Base-by-base conservation (phyloP, 495 filamentous ascomycete species). In the Echria macrotheca region DNA sequence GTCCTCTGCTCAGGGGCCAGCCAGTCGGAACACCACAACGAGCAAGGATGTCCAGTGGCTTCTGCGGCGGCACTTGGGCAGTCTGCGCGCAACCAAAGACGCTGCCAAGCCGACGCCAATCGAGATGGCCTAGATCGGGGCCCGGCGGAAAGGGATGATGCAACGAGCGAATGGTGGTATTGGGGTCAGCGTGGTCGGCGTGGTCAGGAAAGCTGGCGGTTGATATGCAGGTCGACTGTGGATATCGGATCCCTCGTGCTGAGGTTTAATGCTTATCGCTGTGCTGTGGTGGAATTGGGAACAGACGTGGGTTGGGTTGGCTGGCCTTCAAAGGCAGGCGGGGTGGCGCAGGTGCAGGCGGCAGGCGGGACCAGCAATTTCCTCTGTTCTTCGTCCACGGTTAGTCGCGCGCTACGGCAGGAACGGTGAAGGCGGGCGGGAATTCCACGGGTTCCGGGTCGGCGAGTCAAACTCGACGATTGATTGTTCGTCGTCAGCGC, bases 391-490 rank as follows among this genome's bases (percentile, higher is more conserved):
- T n/a, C 26, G 44, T 26, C 38, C 22, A 21, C 22, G 18, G 17
- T 49, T 59, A 58, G 53, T 64, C 61, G 63, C 61, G 63, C 63
- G 63, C 46, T 48, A 48, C 21, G 28, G 56, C 52, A 66, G 56
- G 58, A 52, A 62, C 60, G 49, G 37, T 6, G 15, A 43, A 23
- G n/a, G 44, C 14, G 33, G 25, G 28, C 43, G 25, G 14, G 25
- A 26, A n/a, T 29, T 32, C 40, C 37, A 32, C 50, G 35, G 28
- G 23, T 17, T 23, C 17, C 5, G 36, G 18, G 18, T 29, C 23
- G 21, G 11, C 47, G 29, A 50, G 47, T 50, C 26, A 50, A 41
- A 42, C 29, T 50, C 14, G 31, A 46, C 18, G 18, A 23, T n/a
- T 28, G 24, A 18, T 25, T 44, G 23, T 44, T 31, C n/a, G 22